A percentile compares a stretch with the other conserved stretches of the same genome.
These are phyloP conservation scores for Cryoendolithus antarcticus DNA, from an alignment of 2,329 filamentous ascomycete species.

Conservation along the genomic window DNA sequence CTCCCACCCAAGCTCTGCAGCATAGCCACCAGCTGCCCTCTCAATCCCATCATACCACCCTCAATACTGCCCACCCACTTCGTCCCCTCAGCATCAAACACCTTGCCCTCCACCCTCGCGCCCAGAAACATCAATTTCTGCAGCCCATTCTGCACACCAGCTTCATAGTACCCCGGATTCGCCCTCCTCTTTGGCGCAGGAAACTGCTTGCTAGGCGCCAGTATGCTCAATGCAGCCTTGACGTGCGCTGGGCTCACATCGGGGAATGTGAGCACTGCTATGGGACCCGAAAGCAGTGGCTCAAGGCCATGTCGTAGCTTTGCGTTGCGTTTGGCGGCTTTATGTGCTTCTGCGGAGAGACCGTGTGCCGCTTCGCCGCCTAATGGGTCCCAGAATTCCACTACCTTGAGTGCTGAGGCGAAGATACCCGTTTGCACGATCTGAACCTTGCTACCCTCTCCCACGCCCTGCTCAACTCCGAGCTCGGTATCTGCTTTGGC, in stretches of 20 bases:
- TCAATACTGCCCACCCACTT: constrained; percentile 65
- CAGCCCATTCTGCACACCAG: constrained; percentile 63
- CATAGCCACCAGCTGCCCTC: constrained; percentile 67
- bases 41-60: constrained; percentile 67
- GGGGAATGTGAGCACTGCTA: constrained; percentile 71
- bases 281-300: constrained; percentile 67
- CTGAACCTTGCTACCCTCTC: constrained; percentile 49
- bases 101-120: constrained; percentile 71
- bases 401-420: constrained; percentile 67
- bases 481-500: constrained; percentile 50
- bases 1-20: constrained; percentile 69
- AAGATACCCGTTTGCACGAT: constrained; percentile 86
- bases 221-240: constrained; percentile 64
- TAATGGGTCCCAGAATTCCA: constrained; percentile 58
- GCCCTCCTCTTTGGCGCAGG: constrained; percentile 64
- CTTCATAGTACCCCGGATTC: constrained; percentile 72
- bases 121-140: constrained; percentile 80
- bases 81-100: constrained; percentile 63
- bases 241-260: constrained; percentile 72
- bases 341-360: constrained; percentile 44
- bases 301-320: constrained; percentile 51
- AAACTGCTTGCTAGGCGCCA: constrained; percentile 62
- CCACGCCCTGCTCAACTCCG: constrained; percentile 42
- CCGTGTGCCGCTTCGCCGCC: constrained; percentile 38
- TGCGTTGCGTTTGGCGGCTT: constrained; percentile 31